Conservation (phyloP, 257 asterid species). For the Nicotiana benthamiana region DNA sequence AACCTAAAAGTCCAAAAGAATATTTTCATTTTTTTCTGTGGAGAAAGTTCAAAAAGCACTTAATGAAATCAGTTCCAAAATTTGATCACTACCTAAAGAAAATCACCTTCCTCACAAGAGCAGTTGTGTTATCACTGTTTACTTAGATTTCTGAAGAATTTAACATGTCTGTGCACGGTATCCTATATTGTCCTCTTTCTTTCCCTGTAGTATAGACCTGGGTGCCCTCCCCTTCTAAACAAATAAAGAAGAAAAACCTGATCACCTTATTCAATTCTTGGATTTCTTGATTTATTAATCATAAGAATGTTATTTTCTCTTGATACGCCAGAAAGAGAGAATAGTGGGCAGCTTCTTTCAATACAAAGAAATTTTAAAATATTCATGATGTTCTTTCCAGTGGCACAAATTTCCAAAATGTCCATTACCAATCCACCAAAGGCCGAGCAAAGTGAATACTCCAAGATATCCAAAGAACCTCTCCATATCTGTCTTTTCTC, state of each 20-base stretch:
- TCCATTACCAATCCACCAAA: conserved; percentile 85
- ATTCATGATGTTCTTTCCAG: not conserved
- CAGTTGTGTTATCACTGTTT: not conserved
- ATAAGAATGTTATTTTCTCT: not conserved
- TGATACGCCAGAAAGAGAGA: not conserved
- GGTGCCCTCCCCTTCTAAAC: not conserved
- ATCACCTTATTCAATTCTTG: not conserved
- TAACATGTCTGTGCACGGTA: not conserved
- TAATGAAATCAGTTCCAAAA: not conserved
- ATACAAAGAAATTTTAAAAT: not conserved
- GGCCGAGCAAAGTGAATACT: conserved; percentile 50
- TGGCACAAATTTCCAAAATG: not conserved
- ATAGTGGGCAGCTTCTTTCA: not conserved
- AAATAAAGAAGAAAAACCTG: not conserved
- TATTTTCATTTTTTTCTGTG: too few species aligned
- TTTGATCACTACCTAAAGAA: not conserved
- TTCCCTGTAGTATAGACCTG: not conserved
- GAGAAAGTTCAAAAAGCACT: not conserved
- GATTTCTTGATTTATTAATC: not conserved
- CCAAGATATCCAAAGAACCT: conserved; percentile 68
- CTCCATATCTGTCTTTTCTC: conserved; percentile 60
- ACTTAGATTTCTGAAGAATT: not conserved
- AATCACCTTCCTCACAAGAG: not conserved
- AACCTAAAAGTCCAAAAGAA: not conserved
- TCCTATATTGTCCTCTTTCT: not conserved